A percentile compares a stretch with the other conserved stretches of the same genome.
These are phyloP conservation scores for Hypholoma fasciculare DNA, from an alignment of 768 basidiomycete genomes.

Conservation along the genomic window DNA sequence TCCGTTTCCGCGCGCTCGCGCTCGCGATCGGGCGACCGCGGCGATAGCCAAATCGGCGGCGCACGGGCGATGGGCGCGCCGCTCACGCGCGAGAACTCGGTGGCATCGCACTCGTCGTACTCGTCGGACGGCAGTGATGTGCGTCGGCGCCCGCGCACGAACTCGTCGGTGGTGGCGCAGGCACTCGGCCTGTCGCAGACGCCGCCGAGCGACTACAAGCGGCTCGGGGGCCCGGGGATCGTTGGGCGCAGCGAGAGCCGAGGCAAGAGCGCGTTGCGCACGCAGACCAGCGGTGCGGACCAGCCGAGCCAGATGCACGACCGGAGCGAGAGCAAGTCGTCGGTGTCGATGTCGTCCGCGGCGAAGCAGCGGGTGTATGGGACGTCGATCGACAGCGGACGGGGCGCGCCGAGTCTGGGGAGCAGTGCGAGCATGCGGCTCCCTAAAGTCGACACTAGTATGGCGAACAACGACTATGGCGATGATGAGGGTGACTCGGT, in stretches of 20 bases:
- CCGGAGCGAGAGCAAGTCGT: conserved; percentile 11
- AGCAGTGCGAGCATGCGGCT: not conserved
- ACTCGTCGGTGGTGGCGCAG: conserved; percentile 39
- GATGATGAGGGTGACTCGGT: conserved; percentile 3
- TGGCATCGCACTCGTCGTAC: conserved; percentile 7
- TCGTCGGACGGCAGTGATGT: conserved; percentile 14
- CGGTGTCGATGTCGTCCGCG: not conserved
- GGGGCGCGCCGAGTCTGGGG: not conserved
- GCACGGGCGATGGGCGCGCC: conserved; percentile 1
- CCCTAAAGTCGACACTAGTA: not conserved
- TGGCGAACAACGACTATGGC: conserved; percentile 2
- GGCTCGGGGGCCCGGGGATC: conserved; percentile 39
- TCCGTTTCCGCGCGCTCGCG: conserved; percentile 24
- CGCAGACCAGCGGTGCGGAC: not conserved
- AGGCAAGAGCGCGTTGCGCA: conserved; percentile 23
- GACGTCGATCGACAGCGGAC: conserved; percentile 9
- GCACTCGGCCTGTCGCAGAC: conserved; percentile 44
- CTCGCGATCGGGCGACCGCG: conserved; percentile 14
- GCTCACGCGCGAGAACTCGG: not conserved
- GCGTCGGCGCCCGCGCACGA: conserved; percentile 22
- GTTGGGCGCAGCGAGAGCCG: conserved; percentile 23
- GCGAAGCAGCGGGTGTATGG: not conserved
- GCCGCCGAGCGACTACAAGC: conserved; percentile 36
- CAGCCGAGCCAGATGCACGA: not conserved
- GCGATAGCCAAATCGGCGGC: conserved; percentile 4